Percentiles rank a stretch among this genome's conserved stretches.
Evolutionary conservation across 2,329 filamentous ascomycete genomes (phyloP).

Genomic region (Claviceps arundinis): DNA sequence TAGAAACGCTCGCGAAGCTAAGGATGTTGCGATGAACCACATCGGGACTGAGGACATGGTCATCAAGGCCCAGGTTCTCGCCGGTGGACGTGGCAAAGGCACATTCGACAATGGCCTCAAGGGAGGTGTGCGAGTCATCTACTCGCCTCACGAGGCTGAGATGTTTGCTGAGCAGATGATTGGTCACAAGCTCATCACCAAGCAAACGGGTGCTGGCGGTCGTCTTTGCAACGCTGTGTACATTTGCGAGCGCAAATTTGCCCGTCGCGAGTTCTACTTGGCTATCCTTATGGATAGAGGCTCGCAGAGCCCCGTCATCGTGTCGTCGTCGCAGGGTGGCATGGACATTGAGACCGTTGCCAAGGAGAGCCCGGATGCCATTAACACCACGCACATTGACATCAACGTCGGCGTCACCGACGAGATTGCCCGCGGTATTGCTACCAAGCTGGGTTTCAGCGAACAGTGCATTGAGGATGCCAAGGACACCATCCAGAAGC

Average conservation of each 20-base stretch:
- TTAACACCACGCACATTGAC: slow-evolving; percentile 84
- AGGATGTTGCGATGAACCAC: slow-evolving; percentile 66
- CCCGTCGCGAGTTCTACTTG: slow-evolving; percentile 96
- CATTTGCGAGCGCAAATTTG: slow-evolving; percentile 99
- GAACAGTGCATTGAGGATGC: slow-evolving; percentile 95
- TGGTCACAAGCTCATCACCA: slow-evolving; percentile 98
- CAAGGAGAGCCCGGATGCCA: slow-evolving; percentile 94
- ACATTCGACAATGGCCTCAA: slow-evolving; percentile 97
- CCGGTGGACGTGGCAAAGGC: slow-evolving; percentile 94
- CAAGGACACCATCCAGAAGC: slow-evolving; percentile 93
- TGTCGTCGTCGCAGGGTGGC: slow-evolving; percentile 94
- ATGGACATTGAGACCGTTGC: slow-evolving; percentile 99
- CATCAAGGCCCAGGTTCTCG: slow-evolving; percentile 98
- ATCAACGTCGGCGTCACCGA: slow-evolving; percentile 93
- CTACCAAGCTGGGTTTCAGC: slow-evolving; percentile 87
- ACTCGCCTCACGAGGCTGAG: slow-evolving; percentile 90
- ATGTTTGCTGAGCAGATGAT: slow-evolving; percentile 99
- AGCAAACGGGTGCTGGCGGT: slow-evolving; percentile 90
- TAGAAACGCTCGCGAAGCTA: slow-evolving; percentile 71
- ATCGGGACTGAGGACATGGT: slow-evolving; percentile 96
- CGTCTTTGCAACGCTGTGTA: slow-evolving; percentile 95
- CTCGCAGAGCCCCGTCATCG: slow-evolving; percentile 84
- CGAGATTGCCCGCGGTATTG: slow-evolving; percentile 82
- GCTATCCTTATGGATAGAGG: slow-evolving; percentile 96
- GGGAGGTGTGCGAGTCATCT: slow-evolving; percentile 96